Evolutionary conservation across 2,329 filamentous ascomycete species (phyloP), one percentile per base, ranked within the genome.

Genomic region (Dactylella cylindrospora): DNA sequence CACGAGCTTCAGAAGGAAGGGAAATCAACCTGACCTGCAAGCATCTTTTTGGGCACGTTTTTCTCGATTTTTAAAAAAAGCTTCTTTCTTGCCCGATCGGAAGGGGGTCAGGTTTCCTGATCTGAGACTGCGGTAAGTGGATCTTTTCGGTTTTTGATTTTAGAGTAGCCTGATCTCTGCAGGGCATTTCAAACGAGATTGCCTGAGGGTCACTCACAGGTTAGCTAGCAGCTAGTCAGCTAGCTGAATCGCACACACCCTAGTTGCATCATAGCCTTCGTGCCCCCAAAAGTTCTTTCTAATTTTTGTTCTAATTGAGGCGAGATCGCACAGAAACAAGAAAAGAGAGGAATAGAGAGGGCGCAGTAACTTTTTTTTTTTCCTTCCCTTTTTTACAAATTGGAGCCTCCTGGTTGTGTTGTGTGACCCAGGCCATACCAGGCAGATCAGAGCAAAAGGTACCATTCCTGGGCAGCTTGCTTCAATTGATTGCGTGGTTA

Each of bases 121-220:
- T 62, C 57, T 62, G 57, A 62, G 54, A 62, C 57, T 45, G 57
- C 57, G 57, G 57, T 62, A 62, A 62, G 57, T 62, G 57, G 57
- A 62, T 38, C 57, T 44, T 51, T 26, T 62, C 43, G 33, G 41
- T 53, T 53, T 35, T 62, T 47, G 33, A 39, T 53, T 53, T 35
- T 29, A 54, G 25, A 26, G 46, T 51, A 60, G 38, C 43, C 49
- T 62, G 49, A 45, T 41, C 29, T 44, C 54, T 47, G 26, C 26
- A 39, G 41, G 57, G 57, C 49, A 29, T 47, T 43, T 45, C n/a
- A 41, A 38, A 47, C 43, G 40, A 54, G 47, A 61, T 54, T 62
- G 45, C 32, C 29, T 26, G 40, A 45, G 10, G 50, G 43, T 43
- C n/a, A n/a, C n/a, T n/a, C n/a, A n/a, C n/a, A n/a, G n/a, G n/a